A percentile compares a stretch with the other conserved stretches of the same genome.
Evolutionary conservation across 345 rosid genomes (phyloP).

Genomic region (Cardamine resedifolia): DNA sequence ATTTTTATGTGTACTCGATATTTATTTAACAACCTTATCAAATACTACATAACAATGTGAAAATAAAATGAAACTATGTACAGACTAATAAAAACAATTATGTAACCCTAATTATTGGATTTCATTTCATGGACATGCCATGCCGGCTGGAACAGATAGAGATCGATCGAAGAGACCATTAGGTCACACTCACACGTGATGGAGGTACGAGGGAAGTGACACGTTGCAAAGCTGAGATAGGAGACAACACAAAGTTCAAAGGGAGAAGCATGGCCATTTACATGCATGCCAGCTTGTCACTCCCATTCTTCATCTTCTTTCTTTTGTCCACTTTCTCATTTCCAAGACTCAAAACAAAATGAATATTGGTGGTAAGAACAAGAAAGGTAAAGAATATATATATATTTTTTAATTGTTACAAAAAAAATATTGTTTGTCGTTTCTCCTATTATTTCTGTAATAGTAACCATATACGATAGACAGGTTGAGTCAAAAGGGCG

Average conservation of each 20-base stretch:
- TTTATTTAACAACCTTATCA: too few relatives aligned
- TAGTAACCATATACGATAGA: background rate
- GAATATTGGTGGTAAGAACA: background rate
- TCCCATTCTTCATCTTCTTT: background rate
- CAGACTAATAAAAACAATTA: too few relatives aligned
- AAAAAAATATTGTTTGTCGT: background rate
- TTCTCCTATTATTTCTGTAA: background rate
- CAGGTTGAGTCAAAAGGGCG: too few relatives aligned
- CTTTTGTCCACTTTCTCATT: constrained; percentile 12
- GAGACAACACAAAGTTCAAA: constrained; percentile 1
- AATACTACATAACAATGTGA: too few relatives aligned
- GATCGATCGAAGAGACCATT: too few relatives aligned
- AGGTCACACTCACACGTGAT: constrained; percentile 16
- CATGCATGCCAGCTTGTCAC: constrained; percentile 32
- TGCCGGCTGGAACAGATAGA: background rate
- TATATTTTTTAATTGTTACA: background rate
- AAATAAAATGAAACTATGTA: too few relatives aligned
- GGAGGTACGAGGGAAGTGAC: constrained; percentile 11
- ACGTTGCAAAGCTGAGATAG: constrained; percentile 4
- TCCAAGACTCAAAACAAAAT: background rate
- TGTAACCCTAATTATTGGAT: background rate
- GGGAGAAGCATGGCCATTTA: constrained; percentile 13
- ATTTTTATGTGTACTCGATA: too few relatives aligned
- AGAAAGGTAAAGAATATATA: background rate
- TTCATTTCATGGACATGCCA: background rate